phyloP scores from a whole-genome alignment of 2,329 filamentous ascomycete species.

The Calonectria pseudoturangicola region DNA sequence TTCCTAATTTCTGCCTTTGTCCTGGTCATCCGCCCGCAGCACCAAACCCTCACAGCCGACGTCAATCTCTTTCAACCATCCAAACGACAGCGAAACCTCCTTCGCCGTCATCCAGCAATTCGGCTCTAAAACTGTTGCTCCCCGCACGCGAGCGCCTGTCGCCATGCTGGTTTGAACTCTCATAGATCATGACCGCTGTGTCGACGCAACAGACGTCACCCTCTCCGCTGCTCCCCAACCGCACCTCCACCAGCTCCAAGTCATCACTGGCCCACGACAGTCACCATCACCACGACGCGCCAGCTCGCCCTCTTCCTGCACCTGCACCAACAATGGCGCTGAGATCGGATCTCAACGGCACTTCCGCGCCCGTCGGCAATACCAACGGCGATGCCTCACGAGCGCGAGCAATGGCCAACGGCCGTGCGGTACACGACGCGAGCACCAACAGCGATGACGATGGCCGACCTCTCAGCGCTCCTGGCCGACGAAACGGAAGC shows the following conservation, averaged over 20 bases:
- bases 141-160: constrained; percentile 42
- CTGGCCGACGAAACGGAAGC: constrained; percentile 63
- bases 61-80: constrained; percentile 31
- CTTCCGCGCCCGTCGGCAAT: constrained; percentile 53
- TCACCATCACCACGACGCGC: constrained; percentile 51
- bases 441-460: constrained; percentile 57
- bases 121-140: constrained; percentile 32
- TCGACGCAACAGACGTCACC: constrained; percentile 55
- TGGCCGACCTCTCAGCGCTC: constrained; percentile 67
- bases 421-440: constrained; percentile 55
- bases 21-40: constrained; percentile 52
- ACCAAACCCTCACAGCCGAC: constrained; percentile 37
- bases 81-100: constrained; percentile 14
- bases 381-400: constrained; percentile 57
- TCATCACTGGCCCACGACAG: constrained; percentile 45
- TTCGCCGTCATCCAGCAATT: constrained; percentile 35
- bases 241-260: constrained; percentile 51
- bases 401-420: constrained; percentile 55
- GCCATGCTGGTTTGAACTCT: constrained; percentile 53
- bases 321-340: constrained; percentile 57
- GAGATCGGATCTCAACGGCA: constrained; percentile 58
- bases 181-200: constrained; percentile 52
- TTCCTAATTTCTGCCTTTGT: constrained; percentile 54
- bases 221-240: constrained; percentile 51
- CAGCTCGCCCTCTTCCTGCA: constrained; percentile 45